Conservation (phyloP, 2,329 filamentous ascomycete species). For the Sporothrix brasiliensis region DNA sequence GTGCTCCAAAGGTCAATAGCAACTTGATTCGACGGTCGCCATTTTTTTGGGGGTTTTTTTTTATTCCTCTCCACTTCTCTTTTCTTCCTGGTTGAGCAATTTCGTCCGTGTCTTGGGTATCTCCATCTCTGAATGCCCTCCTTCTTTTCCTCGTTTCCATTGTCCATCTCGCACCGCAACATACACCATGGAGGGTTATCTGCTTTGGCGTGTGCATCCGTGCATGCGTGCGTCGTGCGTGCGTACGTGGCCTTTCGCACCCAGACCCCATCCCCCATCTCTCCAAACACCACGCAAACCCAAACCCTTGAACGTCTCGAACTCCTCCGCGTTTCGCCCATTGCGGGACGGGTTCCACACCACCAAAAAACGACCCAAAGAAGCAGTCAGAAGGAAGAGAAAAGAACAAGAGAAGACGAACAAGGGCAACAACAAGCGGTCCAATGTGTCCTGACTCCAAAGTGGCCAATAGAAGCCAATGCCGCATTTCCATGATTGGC, state of each 20-base stretch:
- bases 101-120: constrained; percentile 5
- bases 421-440: neutral
- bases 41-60: neutral
- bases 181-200: constrained; percentile 5
- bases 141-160: neutral
- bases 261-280: constrained; percentile 25
- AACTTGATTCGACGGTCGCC: neutral
- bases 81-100: constrained; percentile 8
- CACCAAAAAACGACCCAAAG: neutral
- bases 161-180: constrained; percentile 26
- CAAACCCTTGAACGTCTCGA: constrained; percentile 32
- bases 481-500: constrained; percentile 11
- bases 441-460: neutral
- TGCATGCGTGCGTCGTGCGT: constrained; percentile 11
- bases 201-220: constrained; percentile 9
- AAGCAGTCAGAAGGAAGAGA: constrained; percentile 14
- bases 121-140: constrained; percentile 5
- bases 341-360: constrained; percentile 33
- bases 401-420: neutral
- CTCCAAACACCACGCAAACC: constrained; percentile 28
- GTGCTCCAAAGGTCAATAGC: neutral
- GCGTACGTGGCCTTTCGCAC: constrained; percentile 31
- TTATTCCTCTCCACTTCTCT: neutral
- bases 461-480: constrained; percentile 16
- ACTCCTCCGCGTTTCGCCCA: constrained; percentile 36